Evolutionary conservation across 768 basidiomycete genomes (phyloP), one percentile per base, ranked within the genome.

Genomic region (Leccinum arenicola): DNA sequence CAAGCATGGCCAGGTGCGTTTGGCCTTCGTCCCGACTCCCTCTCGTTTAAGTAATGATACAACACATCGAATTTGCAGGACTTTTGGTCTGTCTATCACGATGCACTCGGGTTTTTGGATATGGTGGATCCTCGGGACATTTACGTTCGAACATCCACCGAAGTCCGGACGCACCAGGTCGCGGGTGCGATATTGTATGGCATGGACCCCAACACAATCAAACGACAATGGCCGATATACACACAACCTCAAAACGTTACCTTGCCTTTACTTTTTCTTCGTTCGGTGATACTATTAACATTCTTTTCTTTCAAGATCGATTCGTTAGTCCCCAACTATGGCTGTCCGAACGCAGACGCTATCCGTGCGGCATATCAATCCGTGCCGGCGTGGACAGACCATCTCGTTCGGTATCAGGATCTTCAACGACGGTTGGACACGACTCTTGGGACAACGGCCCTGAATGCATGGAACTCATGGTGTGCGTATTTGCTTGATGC

Each of bases 91-190:
- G 76, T 82, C 15, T 82, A 81, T 63, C 67, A 70, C 45, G 62
- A 65, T 31, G 66, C 63, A 53, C 63, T 80, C 12, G 73, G 70
- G 3, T 79, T 80, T 59, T 62, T 82, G 57, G 57, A 70, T 10
- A 58, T 51, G 0, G 76, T 79, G 15, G 66, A 75, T 43, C 61
- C 70, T 15, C 57, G 67, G 12, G 75, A 79, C 23, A 75, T 81
- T n/a, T 73, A 74, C 57, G 57, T 82, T 27, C 76, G 81, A 25
- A 77, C 79, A 2, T 75, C 79, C 8, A 77, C 74, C 17, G 78
- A 77, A 56, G 75, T 73, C n/a, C 71, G 81, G 29, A 82, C 81
- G 40, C 75, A 79, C 57, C 78, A 81, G 58, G 79, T 80, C 21
- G 77, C 79, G 0, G 73, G 79, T 40, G 81, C 74, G 6, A 56